Evolutionary conservation across 352 stramenopile species (phyloP).

Genomic region (Sclerospora graminicola): DNA sequence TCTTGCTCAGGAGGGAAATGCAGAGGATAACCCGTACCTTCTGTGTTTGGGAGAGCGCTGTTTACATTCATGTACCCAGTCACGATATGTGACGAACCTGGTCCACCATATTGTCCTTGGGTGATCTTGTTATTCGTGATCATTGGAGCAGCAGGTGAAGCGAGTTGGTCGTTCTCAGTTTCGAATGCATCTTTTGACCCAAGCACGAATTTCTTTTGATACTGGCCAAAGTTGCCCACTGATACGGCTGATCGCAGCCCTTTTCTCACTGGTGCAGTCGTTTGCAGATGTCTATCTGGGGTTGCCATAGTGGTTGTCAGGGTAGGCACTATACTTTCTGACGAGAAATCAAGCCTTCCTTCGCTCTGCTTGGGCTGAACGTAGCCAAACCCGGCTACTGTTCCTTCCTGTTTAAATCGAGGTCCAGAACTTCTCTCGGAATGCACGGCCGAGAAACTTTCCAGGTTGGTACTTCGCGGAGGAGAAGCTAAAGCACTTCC

Average conservation of each 20-base stretch:
- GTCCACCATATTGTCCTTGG: slow-evolving; percentile 16
- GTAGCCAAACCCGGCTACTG: slow-evolving; percentile 16
- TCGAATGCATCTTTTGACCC: slow-evolving; percentile 3
- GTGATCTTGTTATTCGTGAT: slow-evolving; percentile 10
- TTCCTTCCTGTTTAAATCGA: slow-evolving; percentile 31
- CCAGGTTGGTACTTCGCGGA: slow-evolving; percentile 14
- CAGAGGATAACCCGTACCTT: slow-evolving; percentile 6
- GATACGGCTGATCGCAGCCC: slow-evolving; percentile 51
- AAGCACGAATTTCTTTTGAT: slow-evolving; percentile 41
- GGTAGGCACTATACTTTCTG: not conserved
- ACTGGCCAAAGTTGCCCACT: slow-evolving; percentile 66
- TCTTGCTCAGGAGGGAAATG: slow-evolving; percentile 13
- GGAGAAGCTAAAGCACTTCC: slow-evolving; percentile 18
- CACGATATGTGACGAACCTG: slow-evolving; percentile 4
- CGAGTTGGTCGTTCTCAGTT: slow-evolving; percentile 2
- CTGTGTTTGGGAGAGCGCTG: slow-evolving; percentile 4
- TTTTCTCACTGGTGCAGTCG: slow-evolving; percentile 6
- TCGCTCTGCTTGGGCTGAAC: slow-evolving; percentile 13
- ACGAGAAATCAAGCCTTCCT: not conserved
- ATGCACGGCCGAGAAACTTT: slow-evolving; percentile 2
- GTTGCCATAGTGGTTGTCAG: slow-evolving; percentile 14
- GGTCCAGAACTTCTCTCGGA: slow-evolving; percentile 11
- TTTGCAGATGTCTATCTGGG: slow-evolving; percentile 10
- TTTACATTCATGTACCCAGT: slow-evolving; percentile 8
- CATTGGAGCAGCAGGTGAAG: slow-evolving; percentile 4